Evolutionary conservation across 2,329 filamentous ascomycete species (phyloP).

Genomic region (Phyllosticta paracitricarpa): DNA sequence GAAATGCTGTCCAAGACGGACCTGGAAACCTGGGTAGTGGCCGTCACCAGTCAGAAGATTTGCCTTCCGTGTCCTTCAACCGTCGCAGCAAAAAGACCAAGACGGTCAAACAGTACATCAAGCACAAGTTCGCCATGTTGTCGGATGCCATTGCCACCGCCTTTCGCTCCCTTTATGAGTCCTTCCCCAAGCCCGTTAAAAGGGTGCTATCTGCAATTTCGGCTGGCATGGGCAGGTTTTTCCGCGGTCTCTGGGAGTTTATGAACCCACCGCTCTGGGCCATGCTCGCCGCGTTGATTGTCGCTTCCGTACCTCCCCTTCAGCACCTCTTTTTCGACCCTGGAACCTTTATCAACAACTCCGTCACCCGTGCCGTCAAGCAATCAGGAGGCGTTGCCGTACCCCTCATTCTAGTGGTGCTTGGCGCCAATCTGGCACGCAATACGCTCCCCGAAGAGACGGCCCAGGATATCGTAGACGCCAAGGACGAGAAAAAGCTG

Average conservation of each 20-base stretch:
- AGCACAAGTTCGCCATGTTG: conserved; percentile 15
- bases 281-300: conserved; percentile 83
- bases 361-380: conserved; percentile 74
- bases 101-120: conserved; percentile 11
- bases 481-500: conserved; percentile 59
- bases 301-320: conserved; percentile 75
- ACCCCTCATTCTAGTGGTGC: conserved; percentile 85
- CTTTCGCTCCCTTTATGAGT: conserved; percentile 33
- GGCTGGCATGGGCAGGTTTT: conserved; percentile 40
- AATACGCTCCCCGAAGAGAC: conserved; percentile 70
- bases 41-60: conserved; percentile 9
- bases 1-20: conserved; percentile 33
- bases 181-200: conserved; percentile 45
- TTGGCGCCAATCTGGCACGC: conserved; percentile 87
- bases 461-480: conserved; percentile 59
- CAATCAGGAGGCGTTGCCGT: conserved; percentile 88
- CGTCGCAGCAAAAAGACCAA: conserved; percentile 8
- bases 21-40: conserved; percentile 30
- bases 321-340: conserved; percentile 81
- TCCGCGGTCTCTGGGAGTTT: conserved; percentile 71
- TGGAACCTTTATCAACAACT: conserved; percentile 85
- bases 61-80: conserved; percentile 19
- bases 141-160: conserved; percentile 20
- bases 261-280: conserved; percentile 99
- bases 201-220: conserved; percentile 35